Conservation (phyloP, 2,329 filamentous ascomycete species). For the Phymatotrichopsis omnivora region DNA sequence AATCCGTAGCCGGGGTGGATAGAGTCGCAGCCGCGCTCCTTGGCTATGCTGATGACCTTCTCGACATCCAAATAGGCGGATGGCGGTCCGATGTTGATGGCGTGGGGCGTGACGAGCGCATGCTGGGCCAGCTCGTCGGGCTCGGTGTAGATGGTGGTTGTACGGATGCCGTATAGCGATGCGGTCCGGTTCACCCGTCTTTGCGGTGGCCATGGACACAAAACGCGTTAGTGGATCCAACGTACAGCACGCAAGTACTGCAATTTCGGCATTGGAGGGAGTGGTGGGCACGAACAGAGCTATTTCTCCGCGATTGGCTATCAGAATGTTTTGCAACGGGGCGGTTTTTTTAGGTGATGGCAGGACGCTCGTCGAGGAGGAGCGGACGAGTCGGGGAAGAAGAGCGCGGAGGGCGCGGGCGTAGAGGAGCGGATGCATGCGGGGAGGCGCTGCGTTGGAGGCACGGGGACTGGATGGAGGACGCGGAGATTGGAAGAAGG, state of each 20-base stretch:
- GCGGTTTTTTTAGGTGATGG: constrained; percentile 2
- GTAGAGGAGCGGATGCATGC: too few species aligned
- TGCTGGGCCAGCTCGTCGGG: constrained; percentile 82
- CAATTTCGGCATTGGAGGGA: background rate
- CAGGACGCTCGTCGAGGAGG: too few species aligned
- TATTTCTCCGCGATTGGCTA: constrained; percentile 95
- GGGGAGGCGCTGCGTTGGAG: too few species aligned
- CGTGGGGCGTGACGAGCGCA: constrained; percentile 70
- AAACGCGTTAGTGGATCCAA: too few species aligned
- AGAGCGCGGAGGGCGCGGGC: too few species aligned
- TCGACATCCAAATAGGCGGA: constrained; percentile 89
- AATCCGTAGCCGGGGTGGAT: constrained; percentile 94
- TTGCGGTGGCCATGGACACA: background rate
- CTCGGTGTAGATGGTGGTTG: constrained; percentile 90
- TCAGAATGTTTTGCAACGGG: constrained; percentile 58
- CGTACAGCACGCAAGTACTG: too few species aligned
- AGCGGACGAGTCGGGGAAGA: too few species aligned
- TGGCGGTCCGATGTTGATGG: constrained; percentile 71
- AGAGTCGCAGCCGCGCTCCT: constrained; percentile 74
- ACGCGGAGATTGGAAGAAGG: too few species aligned
- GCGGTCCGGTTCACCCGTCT: constrained; percentile 80
- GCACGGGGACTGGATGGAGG: too few species aligned
- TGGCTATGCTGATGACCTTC: constrained; percentile 79
- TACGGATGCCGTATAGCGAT: constrained; percentile 75
- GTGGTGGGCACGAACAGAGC: constrained; percentile 49